These are phyloP conservation scores for Helotiales sp. DNA, from an alignment of 2,329 filamentous ascomycete genomes.

Conservation along the genomic window DNA sequence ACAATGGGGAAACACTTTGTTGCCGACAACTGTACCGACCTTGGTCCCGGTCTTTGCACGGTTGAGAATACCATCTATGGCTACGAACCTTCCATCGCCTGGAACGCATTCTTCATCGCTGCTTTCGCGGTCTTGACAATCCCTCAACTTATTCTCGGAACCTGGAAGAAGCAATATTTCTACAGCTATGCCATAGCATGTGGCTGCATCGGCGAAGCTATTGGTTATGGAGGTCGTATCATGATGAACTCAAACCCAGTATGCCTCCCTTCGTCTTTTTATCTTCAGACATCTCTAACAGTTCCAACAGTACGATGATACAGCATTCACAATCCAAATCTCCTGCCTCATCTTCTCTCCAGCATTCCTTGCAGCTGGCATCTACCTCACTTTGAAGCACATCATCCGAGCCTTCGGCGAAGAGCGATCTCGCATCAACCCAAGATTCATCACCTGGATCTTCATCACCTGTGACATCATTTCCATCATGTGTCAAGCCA, in stretches of 20 bases:
- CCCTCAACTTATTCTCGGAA: conserved; percentile 43
- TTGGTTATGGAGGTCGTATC: conserved; percentile 56
- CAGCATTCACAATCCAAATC: conserved; percentile 50
- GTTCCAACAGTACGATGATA: conserved; percentile 41
- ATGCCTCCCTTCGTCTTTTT: neutral
- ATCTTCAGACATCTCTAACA: neutral
- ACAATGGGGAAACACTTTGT: conserved; percentile 18
- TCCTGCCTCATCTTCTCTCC: conserved; percentile 27
- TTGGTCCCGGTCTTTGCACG: conserved; percentile 31
- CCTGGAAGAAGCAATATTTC: conserved; percentile 53
- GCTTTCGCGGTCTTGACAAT: conserved; percentile 47
- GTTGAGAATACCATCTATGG: conserved; percentile 39
- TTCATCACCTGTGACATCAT: conserved; percentile 61
- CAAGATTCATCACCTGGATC: conserved; percentile 48
- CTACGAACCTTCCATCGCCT: conserved; percentile 55
- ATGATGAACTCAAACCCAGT: conserved; percentile 49
- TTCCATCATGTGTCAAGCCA: conserved; percentile 58
- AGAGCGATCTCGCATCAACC: conserved; percentile 33
- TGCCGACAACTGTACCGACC: conserved; percentile 12
- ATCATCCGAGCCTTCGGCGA: conserved; percentile 23
- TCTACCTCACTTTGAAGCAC: conserved; percentile 57
- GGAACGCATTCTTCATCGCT: conserved; percentile 54
- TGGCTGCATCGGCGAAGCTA: conserved; percentile 53
- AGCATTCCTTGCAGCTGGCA: conserved; percentile 58
- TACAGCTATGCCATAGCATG: conserved; percentile 45